These are phyloP conservation scores for Coemansia sp. DNA, from an alignment of 192 early-diverging fungal species.

Conservation along the genomic window DNA sequence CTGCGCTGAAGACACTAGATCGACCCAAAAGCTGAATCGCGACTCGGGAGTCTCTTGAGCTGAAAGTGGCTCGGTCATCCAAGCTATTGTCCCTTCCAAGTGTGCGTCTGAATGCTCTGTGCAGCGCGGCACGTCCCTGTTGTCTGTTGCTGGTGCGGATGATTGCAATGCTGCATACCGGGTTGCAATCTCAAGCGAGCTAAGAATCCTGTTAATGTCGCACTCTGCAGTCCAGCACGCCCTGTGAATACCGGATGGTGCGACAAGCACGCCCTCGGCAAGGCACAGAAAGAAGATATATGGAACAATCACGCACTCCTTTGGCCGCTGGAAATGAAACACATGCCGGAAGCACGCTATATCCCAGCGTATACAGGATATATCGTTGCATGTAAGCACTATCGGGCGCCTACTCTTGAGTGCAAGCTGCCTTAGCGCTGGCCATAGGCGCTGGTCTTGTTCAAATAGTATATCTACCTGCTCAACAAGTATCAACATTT, in stretches of 20 bases:
- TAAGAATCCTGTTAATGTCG: slow-evolving; percentile 41
- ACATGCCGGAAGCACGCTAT: slow-evolving; percentile 31
- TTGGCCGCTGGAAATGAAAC: slow-evolving; percentile 35
- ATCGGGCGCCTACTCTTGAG: slow-evolving; percentile 75
- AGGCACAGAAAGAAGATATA: slow-evolving; percentile 49
- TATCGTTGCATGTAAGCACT: slow-evolving; percentile 72
- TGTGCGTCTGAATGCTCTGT: background rate
- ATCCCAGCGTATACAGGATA: slow-evolving; percentile 39
- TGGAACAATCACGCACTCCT: slow-evolving; percentile 31
- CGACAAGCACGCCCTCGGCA: slow-evolving; percentile 26
- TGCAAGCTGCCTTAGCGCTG: slow-evolving; percentile 65
- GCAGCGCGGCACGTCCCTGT: background rate
- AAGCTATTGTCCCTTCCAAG: slow-evolving; percentile 34
- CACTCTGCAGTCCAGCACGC: slow-evolving; percentile 21
- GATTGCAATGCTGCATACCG: background rate
- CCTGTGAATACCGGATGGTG: slow-evolving; percentile 20
- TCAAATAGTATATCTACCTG: slow-evolving; percentile 81
- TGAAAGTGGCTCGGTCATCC: slow-evolving; percentile 22
- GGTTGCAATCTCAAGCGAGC: slow-evolving; percentile 28
- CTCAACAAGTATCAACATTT: slow-evolving; percentile 78
- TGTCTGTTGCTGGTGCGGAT: background rate
- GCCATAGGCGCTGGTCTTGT: slow-evolving; percentile 78
- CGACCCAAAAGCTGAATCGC: slow-evolving; percentile 37
- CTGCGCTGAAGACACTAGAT: slow-evolving; percentile 26
- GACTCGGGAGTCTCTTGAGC: slow-evolving; percentile 33